Evolutionary conservation across 2,329 filamentous ascomycete species (phyloP).

Genomic region (Fusarium palustre): DNA sequence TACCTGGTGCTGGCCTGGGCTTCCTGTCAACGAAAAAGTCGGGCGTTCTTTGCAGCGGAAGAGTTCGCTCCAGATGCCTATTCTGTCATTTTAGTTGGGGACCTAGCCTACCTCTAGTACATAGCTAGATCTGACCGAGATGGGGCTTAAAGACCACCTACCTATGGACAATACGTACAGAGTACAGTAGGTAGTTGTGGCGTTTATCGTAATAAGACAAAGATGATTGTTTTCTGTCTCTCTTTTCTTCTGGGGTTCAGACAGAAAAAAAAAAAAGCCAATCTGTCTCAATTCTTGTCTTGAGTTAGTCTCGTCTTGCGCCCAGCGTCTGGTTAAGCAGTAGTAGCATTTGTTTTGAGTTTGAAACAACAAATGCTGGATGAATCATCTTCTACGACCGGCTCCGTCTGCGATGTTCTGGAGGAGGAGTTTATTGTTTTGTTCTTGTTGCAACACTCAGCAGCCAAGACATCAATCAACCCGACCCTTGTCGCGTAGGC

Average conservation of each 20-base stretch:
- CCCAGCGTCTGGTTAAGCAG: conserved; percentile 14
- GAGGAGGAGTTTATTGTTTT: conserved; percentile 27
- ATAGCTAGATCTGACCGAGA: conserved; percentile 34
- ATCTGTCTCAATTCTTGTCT: conserved; percentile 29
- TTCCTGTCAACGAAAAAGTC: neutral
- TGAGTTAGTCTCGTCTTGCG: conserved; percentile 32
- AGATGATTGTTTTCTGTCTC: neutral
- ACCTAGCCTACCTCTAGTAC: neutral
- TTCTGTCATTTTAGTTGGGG: conserved; percentile 29
- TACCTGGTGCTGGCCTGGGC: neutral
- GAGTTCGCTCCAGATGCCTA: conserved; percentile 34
- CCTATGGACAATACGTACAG: neutral
- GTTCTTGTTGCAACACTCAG: conserved; percentile 34
- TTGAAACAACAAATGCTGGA: conserved; percentile 37
- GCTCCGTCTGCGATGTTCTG: conserved; percentile 28
- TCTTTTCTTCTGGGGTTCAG: conserved; percentile 14
- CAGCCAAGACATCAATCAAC: conserved; percentile 27
- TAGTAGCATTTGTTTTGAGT: conserved; percentile 36
- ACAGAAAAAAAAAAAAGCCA: neutral
- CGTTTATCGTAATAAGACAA: conserved; percentile 30
- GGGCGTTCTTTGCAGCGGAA: conserved; percentile 8
- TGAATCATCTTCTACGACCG: conserved; percentile 23
- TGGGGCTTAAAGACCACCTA: conserved; percentile 16
- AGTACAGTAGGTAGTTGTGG: conserved; percentile 14
- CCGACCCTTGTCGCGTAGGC: conserved; percentile 20